Percentiles rank a stretch among this genome's conserved stretches.
Conservation (phyloP, 441 rosid genomes). For the Arabidopsis hybrid region DNA sequence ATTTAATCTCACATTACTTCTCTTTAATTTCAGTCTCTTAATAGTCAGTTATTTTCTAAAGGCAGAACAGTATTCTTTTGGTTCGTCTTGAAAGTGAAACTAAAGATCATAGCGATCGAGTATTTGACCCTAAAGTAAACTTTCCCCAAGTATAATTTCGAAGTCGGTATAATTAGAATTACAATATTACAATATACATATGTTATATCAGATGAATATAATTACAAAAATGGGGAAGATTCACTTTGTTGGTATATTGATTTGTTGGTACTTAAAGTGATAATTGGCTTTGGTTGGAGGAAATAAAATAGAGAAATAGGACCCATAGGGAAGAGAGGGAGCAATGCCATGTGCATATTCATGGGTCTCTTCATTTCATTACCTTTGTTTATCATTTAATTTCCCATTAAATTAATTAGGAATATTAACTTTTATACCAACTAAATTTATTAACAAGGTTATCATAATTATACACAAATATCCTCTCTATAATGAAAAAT, state of each 20-base stretch:
- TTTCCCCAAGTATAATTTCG: not conserved
- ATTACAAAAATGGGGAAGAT: not conserved
- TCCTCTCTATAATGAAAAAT: too few relatives aligned
- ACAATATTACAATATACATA: not conserved
- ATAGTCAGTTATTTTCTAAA: slow-evolving; percentile 2
- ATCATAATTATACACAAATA: not conserved
- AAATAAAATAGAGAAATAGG: slow-evolving; percentile 39
- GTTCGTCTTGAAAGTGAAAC: not conserved
- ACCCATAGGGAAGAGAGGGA: slow-evolving; percentile 39
- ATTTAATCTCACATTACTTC: not conserved
- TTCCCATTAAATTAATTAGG: slow-evolving; percentile 10
- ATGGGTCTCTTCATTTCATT: slow-evolving; percentile 45
- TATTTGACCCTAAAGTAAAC: not conserved
- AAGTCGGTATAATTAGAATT: slow-evolving; percentile 6
- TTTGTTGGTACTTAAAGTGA: slow-evolving; percentile 36
- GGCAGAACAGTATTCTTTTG: not conserved
- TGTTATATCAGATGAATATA: not conserved
- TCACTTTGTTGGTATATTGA: slow-evolving; percentile 23
- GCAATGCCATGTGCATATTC: slow-evolving; percentile 47
- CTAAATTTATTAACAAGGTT: slow-evolving; percentile 16
- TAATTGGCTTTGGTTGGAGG: slow-evolving; percentile 41
- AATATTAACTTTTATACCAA: slow-evolving; percentile 25
- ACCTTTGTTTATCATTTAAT: slow-evolving; percentile 24
- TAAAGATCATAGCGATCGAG: not conserved
- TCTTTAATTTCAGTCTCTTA: slow-evolving; percentile 44